These are phyloP conservation scores for Leccinum pallidistipes DNA, from an alignment of 1,284 basidiomycete species.

Conservation along the genomic window DNA sequence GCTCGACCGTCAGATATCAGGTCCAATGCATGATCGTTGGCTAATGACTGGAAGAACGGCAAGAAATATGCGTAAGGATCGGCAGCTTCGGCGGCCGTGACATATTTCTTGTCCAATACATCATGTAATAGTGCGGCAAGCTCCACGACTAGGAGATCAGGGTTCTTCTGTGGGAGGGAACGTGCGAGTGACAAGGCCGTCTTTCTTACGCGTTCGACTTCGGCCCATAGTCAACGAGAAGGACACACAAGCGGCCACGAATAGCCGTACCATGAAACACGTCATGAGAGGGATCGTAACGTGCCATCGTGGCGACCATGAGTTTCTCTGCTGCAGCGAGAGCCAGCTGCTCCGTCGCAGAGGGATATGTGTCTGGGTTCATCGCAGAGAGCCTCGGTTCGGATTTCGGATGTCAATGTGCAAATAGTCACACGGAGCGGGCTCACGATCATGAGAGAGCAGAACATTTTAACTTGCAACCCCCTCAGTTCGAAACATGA, in stretches of 20 bases:
- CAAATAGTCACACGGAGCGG: background rate
- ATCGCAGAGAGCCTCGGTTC: conserved; percentile 6
- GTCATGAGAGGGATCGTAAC: conserved; percentile 91
- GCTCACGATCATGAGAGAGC: background rate
- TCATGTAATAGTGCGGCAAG: conserved; percentile 89
- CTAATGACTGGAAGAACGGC: conserved; percentile 59
- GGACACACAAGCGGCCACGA: background rate
- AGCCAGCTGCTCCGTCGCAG: conserved; percentile 40
- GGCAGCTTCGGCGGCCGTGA: conserved; percentile 52
- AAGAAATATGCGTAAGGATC: conserved; percentile 67
- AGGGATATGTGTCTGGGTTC: conserved; percentile 30
- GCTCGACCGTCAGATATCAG: conserved; percentile 63
- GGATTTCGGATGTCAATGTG: conserved; percentile 23
- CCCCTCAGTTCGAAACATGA: conserved; percentile 21
- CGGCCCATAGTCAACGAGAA: conserved; percentile 4
- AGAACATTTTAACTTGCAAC: conserved; percentile 2
- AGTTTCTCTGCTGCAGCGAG: conserved; percentile 65
- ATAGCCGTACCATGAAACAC: conserved; percentile 71
- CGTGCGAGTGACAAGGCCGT: conserved; percentile 72
- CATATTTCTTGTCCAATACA: conserved; percentile 85
- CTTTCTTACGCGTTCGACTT: conserved; percentile 80
- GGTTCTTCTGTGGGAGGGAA: conserved; percentile 39
- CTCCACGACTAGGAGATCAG: conserved; percentile 77
- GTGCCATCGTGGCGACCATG: conserved; percentile 76
- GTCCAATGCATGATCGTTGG: conserved; percentile 45